Evolutionary conservation across 208 protist species (phyloP).

Genomic region (Leishmania arabica): DNA sequence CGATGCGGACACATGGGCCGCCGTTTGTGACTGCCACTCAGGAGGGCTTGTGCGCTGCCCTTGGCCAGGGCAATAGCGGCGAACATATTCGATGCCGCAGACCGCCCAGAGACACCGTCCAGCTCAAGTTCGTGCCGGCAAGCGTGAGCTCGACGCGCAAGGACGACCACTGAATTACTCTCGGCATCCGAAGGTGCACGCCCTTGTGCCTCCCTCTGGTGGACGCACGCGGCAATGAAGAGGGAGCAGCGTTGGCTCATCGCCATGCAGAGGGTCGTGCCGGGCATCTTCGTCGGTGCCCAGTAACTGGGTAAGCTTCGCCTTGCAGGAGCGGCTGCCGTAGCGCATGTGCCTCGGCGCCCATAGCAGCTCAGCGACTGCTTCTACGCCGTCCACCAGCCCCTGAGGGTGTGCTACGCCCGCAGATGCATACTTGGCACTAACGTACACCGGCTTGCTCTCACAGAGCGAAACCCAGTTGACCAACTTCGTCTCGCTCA

Average conservation of each 20-base stretch:
- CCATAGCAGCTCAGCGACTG: slow-evolving; percentile 27
- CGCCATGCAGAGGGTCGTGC: slow-evolving; percentile 32
- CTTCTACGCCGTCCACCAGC: slow-evolving; percentile 34
- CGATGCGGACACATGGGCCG: background rate
- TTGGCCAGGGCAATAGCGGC: background rate
- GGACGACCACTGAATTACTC: background rate
- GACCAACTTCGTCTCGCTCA: slow-evolving; percentile 22
- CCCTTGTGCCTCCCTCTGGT: background rate
- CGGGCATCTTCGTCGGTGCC: slow-evolving; percentile 44
- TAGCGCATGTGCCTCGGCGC: slow-evolving; percentile 47
- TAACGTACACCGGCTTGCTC: slow-evolving; percentile 1
- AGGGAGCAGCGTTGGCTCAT: slow-evolving; percentile 21
- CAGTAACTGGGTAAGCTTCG: slow-evolving; percentile 32
- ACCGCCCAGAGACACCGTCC: background rate
- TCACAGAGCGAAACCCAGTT: slow-evolving; percentile 41
- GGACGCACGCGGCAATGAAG: background rate
- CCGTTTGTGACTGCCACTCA: background rate
- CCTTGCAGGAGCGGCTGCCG: slow-evolving; percentile 22
- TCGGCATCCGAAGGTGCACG: background rate
- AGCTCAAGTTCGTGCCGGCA: background rate
- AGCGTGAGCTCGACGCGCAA: background rate
- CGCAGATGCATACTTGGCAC: slow-evolving; percentile 15
- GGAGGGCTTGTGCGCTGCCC: background rate
- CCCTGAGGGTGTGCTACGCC: slow-evolving; percentile 40
- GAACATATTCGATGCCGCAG: background rate